Percentiles rank a stretch among this genome's conserved stretches.
These are phyloP conservation scores for Euphorbia schlechtendalii DNA, from an alignment of 441 rosid species.

Conservation along the genomic window DNA sequence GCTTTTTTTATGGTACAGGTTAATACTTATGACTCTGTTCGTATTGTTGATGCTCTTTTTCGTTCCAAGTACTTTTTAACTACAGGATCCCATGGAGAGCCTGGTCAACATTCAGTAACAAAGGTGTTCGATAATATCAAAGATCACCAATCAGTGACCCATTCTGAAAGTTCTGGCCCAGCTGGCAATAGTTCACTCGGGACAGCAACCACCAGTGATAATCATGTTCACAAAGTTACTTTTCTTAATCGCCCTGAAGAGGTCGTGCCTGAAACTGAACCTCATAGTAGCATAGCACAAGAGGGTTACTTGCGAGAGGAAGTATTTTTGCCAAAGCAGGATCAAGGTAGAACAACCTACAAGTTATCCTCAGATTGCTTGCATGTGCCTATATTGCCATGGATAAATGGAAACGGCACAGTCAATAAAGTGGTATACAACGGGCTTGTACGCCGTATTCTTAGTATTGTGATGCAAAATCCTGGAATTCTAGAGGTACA, in stretches of 20 bases:
- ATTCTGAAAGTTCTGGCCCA: constrained; percentile 31
- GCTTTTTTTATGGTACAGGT: constrained; percentile 37
- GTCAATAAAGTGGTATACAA: constrained; percentile 53
- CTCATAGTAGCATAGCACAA: constrained; percentile 25
- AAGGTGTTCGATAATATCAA: constrained; percentile 31
- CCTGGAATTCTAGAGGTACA: constrained; percentile 88
- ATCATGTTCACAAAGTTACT: constrained; percentile 69
- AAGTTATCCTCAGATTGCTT: constrained; percentile 29
- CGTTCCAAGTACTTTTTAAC: constrained; percentile 76
- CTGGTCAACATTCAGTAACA: constrained; percentile 24
- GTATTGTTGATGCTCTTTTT: constrained; percentile 71
- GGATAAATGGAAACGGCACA: constrained; percentile 91
- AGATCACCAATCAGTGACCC: constrained; percentile 22
- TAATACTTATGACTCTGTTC: constrained; percentile 54
- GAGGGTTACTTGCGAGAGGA: constrained; percentile 27
- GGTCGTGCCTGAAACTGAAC: constrained; percentile 25
- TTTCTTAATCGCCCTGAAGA: constrained; percentile 84
- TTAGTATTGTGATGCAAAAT: constrained; percentile 81
- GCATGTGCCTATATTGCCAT: constrained; percentile 67
- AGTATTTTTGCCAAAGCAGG: constrained; percentile 20
- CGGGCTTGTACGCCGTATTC: constrained; percentile 73
- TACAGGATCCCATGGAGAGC: constrained; percentile 31
- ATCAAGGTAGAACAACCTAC: constrained; percentile 25
- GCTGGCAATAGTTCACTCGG: constrained; percentile 25
- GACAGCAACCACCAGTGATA: constrained; percentile 22